Conservation (phyloP, 805 yeast genomes). For the Lachancea quebecensis region DNA sequence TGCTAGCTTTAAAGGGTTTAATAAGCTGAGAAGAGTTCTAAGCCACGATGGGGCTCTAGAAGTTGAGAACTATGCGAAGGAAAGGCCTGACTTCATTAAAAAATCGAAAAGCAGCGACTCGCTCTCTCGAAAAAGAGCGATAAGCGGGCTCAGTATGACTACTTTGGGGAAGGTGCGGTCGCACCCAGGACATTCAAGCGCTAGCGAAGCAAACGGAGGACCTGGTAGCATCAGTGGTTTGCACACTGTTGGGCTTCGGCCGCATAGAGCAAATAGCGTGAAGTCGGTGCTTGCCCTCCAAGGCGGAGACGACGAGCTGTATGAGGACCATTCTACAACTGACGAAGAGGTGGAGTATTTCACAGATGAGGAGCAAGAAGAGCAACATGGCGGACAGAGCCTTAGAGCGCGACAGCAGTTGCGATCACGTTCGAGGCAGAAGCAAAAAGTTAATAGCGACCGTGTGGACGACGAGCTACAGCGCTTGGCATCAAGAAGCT, state of each 20-base stretch:
- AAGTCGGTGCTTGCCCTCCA: conserved; percentile 26
- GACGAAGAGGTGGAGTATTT: conserved; percentile 40
- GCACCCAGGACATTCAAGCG: conserved; percentile 12
- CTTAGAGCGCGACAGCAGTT: conserved; percentile 1
- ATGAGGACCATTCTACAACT: conserved; percentile 20
- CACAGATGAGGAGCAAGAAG: conserved; percentile 21
- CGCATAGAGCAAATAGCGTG: conserved; percentile 24
- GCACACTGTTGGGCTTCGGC: conserved; percentile 17
- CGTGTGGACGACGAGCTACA: too few species aligned
- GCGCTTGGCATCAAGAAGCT: not conserved
- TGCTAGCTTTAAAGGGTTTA: conserved; percentile 27
- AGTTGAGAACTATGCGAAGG: conserved; percentile 5
- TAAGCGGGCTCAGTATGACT: conserved; percentile 31
- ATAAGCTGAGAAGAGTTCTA: conserved; percentile 17
- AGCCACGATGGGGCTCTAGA: conserved; percentile 22
- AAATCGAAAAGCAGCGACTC: conserved; percentile 29
- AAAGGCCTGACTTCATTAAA: conserved; percentile 12
- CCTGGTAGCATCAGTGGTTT: conserved; percentile 14
- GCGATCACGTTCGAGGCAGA: not conserved
- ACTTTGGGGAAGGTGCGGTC: conserved; percentile 24
- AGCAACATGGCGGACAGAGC: not conserved
- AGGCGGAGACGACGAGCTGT: conserved; percentile 19
- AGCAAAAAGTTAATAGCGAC: not conserved
- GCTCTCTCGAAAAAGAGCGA: conserved; percentile 21
- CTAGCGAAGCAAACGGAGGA: conserved; percentile 18